Conservation (phyloP, 1,284 basidiomycete species). For the Microstroma glucosiphilum region DNA sequence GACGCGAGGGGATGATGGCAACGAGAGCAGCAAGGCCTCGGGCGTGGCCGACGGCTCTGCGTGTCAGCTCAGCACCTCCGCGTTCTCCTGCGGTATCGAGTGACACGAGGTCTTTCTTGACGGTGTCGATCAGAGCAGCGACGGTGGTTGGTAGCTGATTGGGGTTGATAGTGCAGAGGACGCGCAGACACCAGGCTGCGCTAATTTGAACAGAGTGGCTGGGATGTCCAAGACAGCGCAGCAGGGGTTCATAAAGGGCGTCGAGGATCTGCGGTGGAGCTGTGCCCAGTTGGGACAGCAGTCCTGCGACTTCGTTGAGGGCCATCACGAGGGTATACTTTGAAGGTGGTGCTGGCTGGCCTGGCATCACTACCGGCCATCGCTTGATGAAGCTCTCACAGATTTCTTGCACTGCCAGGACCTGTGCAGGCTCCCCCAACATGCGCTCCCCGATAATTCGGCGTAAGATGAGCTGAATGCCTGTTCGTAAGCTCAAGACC, state of each 20-base stretch:
- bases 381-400: constrained; percentile 73
- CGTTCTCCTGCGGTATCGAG: constrained; percentile 47
- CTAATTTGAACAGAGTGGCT: constrained; percentile 77
- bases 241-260: constrained; percentile 74
- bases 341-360: constrained; percentile 63
- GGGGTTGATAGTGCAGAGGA: constrained; percentile 83
- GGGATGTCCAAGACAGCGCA: constrained; percentile 79
- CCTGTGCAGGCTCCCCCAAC: constrained; percentile 80
- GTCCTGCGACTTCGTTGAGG: constrained; percentile 73
- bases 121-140: constrained; percentile 65
- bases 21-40: constrained; percentile 82
- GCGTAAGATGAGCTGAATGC: constrained; percentile 70
- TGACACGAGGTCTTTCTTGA: constrained; percentile 69
- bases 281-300: constrained; percentile 84
- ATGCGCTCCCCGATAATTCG: constrained; percentile 81
- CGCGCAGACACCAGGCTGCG: constrained; percentile 77
- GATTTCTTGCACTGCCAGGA: constrained; percentile 79
- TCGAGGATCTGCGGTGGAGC: constrained; percentile 84
- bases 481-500: constrained; percentile 64
- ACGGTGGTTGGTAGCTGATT: constrained; percentile 73
- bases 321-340: constrained; percentile 69
- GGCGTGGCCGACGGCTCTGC: constrained; percentile 77
- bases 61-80: constrained; percentile 62
- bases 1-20: constrained; percentile 74
- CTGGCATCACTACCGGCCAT: constrained; percentile 88